Base-by-base conservation (phyloP, 148 eudicot genomes). In the Cornus kousa region DNA sequence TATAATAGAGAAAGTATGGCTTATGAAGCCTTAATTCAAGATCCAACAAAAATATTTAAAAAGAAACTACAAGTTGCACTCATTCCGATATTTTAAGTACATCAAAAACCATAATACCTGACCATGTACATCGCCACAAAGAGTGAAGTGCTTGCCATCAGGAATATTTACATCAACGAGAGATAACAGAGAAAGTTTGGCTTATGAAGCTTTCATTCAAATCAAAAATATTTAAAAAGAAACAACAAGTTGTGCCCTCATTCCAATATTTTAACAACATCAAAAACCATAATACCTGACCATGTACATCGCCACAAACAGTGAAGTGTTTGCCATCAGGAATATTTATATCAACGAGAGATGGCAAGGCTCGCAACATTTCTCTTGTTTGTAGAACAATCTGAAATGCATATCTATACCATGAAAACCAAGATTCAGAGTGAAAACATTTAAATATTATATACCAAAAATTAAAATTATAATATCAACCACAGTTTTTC, bases 61-160 rank as follows among this genome's bases (percentile, higher is more conserved):
- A 20, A 28, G 31, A 28, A 68, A 32, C 9, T 20, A 46, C 12
- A 14, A 20, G 24, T 24, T 13, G 20, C 11, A 20, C 53, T 35
- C 37, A 35, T 53, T 75, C 60, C 72, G 60, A 43, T 19, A 37
- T 48, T 28, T 79, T 37, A 48, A 28, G 65, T 22, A 22, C 32
- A 13, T 12, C 33, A 64, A 57, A 4, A 46, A 72, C 24, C 17
- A 22, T 33, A 68, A 66, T 96, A 97, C 99, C 99, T 97, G 99
- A 64, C 99, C 99, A 88, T 97, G 99, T 79, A 97, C 99, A 81
- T 94, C 99, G 83, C 99, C 99, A 82, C 99, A 97, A 12, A 97
- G 90, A 32, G 97, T 97, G 84, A 97, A 92, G 81, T 88, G 91
- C 82, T 94, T 94, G 70, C 96, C 96, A 79, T 89, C 85, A n/a